phyloP scores from a whole-genome alignment of 768 basidiomycete species.

The Russula lepida region DNA sequence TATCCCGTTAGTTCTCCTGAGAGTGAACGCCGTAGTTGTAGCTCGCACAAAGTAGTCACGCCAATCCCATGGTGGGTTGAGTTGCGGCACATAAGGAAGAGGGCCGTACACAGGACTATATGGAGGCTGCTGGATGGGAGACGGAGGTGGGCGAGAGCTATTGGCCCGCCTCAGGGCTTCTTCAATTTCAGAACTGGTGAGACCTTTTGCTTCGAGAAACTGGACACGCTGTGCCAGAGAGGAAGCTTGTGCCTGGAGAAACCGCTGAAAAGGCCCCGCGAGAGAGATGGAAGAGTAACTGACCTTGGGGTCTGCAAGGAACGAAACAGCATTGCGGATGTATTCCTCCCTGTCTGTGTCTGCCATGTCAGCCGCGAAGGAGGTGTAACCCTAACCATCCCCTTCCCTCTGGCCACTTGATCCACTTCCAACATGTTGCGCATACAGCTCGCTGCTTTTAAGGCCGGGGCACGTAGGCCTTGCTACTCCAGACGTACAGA shows the following conservation, averaged over 20 bases:
- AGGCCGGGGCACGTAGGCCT: slow-evolving; percentile 16
- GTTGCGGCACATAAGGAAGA: slow-evolving; percentile 36
- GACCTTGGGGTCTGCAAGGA: slow-evolving; percentile 81
- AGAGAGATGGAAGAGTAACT: background rate
- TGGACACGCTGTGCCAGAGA: slow-evolving; percentile 78
- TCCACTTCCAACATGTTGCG: slow-evolving; percentile 14
- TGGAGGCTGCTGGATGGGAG: slow-evolving; percentile 19
- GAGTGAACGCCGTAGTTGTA: slow-evolving; percentile 8
- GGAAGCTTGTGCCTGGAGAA: slow-evolving; percentile 59
- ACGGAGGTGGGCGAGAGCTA: slow-evolving; percentile 13
- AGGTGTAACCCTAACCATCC: slow-evolving; percentile 4
- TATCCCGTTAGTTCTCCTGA: slow-evolving; percentile 10
- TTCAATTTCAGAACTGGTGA: slow-evolving; percentile 79
- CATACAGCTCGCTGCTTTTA: slow-evolving; percentile 8
- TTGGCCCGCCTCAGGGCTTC: slow-evolving; percentile 62
- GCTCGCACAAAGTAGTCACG: slow-evolving; percentile 87
- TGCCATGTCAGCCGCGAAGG: slow-evolving; percentile 30
- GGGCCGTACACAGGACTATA: slow-evolving; percentile 41
- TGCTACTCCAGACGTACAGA: slow-evolving; percentile 7
- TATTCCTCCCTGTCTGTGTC: slow-evolving; percentile 69
- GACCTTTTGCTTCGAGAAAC: slow-evolving; percentile 93
- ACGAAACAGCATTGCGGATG: slow-evolving; percentile 72
- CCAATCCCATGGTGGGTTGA: slow-evolving; percentile 75
- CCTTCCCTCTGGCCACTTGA: background rate
- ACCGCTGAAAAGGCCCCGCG: slow-evolving; percentile 4